phyloP scores from a whole-genome alignment of 169 alveolate species.

The Plasmodium sp. region DNA sequence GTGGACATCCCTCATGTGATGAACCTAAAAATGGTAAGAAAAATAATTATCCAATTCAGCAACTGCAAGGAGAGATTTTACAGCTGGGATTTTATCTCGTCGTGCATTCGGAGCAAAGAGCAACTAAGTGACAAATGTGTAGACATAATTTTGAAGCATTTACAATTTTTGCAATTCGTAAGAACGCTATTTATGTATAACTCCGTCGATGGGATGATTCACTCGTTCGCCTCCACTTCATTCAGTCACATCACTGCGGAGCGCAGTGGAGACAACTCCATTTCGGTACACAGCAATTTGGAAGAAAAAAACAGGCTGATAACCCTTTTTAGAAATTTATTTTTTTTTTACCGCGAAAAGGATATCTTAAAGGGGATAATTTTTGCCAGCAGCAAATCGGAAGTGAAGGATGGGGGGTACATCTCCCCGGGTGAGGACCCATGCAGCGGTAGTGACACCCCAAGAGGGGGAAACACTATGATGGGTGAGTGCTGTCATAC shows the following conservation, averaged over 20 bases:
- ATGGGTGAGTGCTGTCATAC: no score
- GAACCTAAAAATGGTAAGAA: not conserved
- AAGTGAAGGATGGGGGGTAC: not conserved
- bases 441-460: not conserved
- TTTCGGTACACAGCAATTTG: not conserved
- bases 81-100: not conserved
- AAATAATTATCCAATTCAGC: not conserved
- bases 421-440: not conserved
- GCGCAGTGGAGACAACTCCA: not conserved
- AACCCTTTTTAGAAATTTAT: not conserved
- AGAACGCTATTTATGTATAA: slow-evolving; percentile 5
- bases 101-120: not conserved
- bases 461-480: not conserved
- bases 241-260: not conserved
- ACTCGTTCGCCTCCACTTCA: not conserved
- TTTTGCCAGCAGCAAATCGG: not conserved
- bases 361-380: not conserved
- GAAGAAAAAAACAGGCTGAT: slow-evolving; percentile 1
- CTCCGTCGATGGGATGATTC: not conserved
- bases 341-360: slow-evolving; percentile 10
- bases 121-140: not conserved
- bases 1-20: not conserved
- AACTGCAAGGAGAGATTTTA: slow-evolving; percentile 6
- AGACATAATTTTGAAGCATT: not conserved
- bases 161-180: slow-evolving; percentile 1